Base-by-base conservation (phyloP, 345 rosid genomes). In the Linum tenue region DNA sequence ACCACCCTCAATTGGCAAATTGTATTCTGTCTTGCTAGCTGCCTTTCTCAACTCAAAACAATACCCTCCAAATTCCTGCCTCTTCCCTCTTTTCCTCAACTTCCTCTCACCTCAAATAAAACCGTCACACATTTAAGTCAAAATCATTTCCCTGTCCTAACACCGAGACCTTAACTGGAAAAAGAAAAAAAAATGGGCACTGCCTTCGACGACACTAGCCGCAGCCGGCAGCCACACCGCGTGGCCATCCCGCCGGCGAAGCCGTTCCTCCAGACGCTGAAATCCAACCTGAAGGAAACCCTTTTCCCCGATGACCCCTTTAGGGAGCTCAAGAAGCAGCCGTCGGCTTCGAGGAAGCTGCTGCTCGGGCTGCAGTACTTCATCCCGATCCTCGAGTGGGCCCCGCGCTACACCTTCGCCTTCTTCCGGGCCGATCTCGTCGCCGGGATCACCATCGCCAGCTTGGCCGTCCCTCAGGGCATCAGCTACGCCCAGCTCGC, bases 391-490 rank as follows among this genome's bases (percentile, higher is more conserved):
- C 65, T 81, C 0, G 67, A 79, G 68, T 84, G 85, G 88, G 80
- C 67, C 2, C 77, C 82, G 57, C 55, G 65, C 16, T 81, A 84
- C 67, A 84, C 31, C 43, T 69, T 72, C 10, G 38, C 41, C 15
- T 65, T 69, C 68, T 76, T 84, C 59, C 70, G 44, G 60, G 78
- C 82, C 22, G 85, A 83, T 70, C 57, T 79, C 40, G 66, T 81
- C 0, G 73, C 85, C 3, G 85, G 85, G 31, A 74, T 84, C 59
- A 84, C 85, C 69, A 84, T 79, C 66, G 85, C 85, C 17, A 81
- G 88, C 72, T 67, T 83, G 9, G 82, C 83, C 42, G 78, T 83
- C 62, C 88, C 88, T 70, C 88, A 83, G 71, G 88, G 81, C 37
- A 83, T 83, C 12, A 78, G 79, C 15, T 81, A 83, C 36, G 77